Conservation (phyloP, 495 filamentous ascomycete genomes). For the Daldinia grandis region DNA sequence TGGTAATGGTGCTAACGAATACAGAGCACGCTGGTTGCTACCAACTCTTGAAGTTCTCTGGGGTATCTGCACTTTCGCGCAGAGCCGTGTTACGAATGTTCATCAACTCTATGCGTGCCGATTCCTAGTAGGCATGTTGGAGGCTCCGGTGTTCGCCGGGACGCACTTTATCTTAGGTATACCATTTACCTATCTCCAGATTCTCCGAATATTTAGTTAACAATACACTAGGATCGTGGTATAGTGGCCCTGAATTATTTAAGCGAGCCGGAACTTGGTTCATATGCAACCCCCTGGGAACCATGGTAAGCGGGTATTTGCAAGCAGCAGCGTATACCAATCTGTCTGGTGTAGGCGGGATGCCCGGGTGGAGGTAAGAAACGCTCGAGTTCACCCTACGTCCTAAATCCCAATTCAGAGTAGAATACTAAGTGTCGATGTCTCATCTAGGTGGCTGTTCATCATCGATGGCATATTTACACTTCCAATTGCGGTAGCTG, state of each 20-base stretch:
- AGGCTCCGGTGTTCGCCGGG: constrained; percentile 56
- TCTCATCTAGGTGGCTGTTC: constrained; percentile 53
- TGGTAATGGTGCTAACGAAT: constrained; percentile 21
- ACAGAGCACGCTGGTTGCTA: constrained; percentile 51
- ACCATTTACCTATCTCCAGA: not conserved
- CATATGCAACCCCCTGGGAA: constrained; percentile 45
- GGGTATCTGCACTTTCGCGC: constrained; percentile 49
- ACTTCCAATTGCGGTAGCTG: constrained; percentile 56
- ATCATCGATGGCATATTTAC: constrained; percentile 62
- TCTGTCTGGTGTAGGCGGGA: constrained; percentile 53
- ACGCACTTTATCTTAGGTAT: constrained; percentile 40
- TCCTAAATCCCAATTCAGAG: not conserved
- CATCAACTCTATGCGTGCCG: constrained; percentile 48
- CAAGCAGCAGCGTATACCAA: constrained; percentile 59
- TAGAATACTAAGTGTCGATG: not conserved
- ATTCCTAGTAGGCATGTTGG: constrained; percentile 59
- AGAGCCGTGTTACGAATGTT: constrained; percentile 45
- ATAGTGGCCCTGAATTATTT: constrained; percentile 40
- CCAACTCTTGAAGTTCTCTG: constrained; percentile 49
- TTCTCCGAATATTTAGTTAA: constrained; percentile 21
- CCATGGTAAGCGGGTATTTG: constrained; percentile 52
- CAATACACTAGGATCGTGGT: constrained; percentile 46
- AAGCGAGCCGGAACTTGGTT: constrained; percentile 51
- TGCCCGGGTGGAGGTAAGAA: constrained; percentile 54
- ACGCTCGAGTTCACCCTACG: not conserved